Conservation (phyloP, 2,329 filamentous ascomycete species). For the Magnaporthiopsis rhizophila region DNA sequence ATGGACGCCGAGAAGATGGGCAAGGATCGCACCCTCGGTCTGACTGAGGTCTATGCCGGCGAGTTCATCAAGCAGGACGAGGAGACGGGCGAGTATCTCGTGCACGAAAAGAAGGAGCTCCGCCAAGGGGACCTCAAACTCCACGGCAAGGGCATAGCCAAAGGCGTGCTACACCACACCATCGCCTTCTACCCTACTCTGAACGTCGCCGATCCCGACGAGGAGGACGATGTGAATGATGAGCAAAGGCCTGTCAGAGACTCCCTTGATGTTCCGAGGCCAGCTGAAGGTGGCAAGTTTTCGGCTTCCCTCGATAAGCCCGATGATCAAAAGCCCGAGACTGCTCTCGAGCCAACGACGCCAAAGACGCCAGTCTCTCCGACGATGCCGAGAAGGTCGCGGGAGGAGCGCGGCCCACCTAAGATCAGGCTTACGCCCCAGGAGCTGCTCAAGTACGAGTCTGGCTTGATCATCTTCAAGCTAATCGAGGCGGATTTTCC, state of each 20-base stretch:
- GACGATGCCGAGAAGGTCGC: conserved; percentile 35
- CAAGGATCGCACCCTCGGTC: conserved; percentile 81
- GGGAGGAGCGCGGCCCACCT: conserved; percentile 52
- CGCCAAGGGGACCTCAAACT: conserved; percentile 63
- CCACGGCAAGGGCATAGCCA: conserved; percentile 63
- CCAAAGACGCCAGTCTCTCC: conserved; percentile 31
- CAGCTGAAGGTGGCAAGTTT: conserved; percentile 36
- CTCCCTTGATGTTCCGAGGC: conserved; percentile 26
- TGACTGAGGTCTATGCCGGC: conserved; percentile 65
- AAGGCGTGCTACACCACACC: conserved; percentile 76
- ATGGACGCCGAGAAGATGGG: conserved; percentile 94
- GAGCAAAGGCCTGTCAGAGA: conserved; percentile 11
- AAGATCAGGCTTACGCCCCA: conserved; percentile 74
- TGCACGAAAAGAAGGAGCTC: conserved; percentile 66
- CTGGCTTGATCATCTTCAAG: conserved; percentile 88
- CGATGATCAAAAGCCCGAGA: conserved; percentile 17
- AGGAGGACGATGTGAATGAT: conserved; percentile 57
- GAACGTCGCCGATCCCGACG: conserved; percentile 81
- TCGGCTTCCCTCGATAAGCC: conserved; percentile 26
- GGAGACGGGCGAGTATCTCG: conserved; percentile 71
- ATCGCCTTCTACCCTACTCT: conserved; percentile 85
- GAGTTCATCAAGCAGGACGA: conserved; percentile 69
- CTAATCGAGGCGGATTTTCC: conserved; percentile 83
- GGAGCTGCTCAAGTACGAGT: conserved; percentile 79
- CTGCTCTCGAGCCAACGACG: conserved; percentile 16